Evolutionary conservation across 176 grass and related monocot species (phyloP).

Genomic region (Thalia dealbata): DNA sequence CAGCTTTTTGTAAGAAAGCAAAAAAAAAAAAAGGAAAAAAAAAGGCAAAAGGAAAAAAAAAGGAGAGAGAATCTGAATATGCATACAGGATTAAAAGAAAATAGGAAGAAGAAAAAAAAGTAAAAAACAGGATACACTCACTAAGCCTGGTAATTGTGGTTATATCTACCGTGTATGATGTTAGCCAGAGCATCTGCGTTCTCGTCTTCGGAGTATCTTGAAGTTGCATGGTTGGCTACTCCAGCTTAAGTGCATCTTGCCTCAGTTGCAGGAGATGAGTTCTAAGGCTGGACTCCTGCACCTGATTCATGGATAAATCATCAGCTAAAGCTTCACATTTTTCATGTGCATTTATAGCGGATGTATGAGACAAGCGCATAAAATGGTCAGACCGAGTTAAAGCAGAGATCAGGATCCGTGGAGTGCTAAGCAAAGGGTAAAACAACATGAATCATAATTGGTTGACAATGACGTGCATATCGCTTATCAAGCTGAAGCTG

Average conservation of each 20-base stretch:
- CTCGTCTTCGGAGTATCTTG: constrained; percentile 39
- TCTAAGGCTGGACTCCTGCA: constrained; percentile 56
- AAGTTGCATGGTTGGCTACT: constrained; percentile 17
- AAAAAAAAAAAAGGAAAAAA: not conserved
- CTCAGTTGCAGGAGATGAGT: constrained; percentile 66
- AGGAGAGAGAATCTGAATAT: not conserved
- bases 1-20: not conserved
- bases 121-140: not conserved
- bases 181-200: constrained; percentile 31
- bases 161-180: constrained; percentile 31
- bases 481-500: too few relatives aligned
- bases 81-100: not conserved
- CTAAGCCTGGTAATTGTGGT: not conserved
- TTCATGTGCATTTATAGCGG: not conserved
- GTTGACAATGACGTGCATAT: too few relatives aligned
- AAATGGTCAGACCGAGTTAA: not conserved
- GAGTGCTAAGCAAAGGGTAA: too few relatives aligned
- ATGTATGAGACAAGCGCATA: not conserved
- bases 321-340: not conserved
- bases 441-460: too few relatives aligned
- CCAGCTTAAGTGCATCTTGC: constrained; percentile 1
- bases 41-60: not conserved
- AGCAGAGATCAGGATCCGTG: too few relatives aligned
- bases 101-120: not conserved
- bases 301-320: constrained; percentile 27